Conservation (phyloP, 805 yeast genomes). For the Blastobotrys muscicola region DNA sequence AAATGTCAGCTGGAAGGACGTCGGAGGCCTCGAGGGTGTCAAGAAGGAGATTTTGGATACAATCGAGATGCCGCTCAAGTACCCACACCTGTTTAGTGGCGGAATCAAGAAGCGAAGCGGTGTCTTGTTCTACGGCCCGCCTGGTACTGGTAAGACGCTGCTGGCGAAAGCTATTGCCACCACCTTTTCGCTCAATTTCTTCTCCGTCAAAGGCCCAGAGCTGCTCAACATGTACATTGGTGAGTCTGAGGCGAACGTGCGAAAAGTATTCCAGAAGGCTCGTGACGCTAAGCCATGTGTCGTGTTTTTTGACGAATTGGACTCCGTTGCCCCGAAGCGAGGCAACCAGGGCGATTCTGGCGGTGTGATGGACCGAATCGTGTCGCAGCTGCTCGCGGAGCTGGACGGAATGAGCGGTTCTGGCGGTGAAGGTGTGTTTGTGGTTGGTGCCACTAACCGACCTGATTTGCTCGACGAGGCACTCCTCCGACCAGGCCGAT, state of each 20-base stretch:
- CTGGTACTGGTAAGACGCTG: conserved; percentile 95
- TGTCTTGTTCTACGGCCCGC: conserved; percentile 92
- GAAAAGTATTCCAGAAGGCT: conserved; percentile 88
- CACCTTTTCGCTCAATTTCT: conserved; percentile 85
- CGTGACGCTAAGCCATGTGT: conserved; percentile 97
- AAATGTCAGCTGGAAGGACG: conserved; percentile 92
- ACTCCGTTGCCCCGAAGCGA: conserved; percentile 96
- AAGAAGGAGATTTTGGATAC: conserved; percentile 92
- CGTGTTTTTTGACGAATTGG: conserved; percentile 93
- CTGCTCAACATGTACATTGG: conserved; percentile 96
- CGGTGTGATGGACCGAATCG: conserved; percentile 98
- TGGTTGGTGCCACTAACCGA: conserved; percentile 97
- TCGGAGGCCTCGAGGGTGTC: conserved; percentile 86
- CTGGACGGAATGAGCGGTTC: conserved; percentile 88
- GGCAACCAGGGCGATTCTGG: conserved; percentile 99
- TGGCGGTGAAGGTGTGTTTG: conserved; percentile 85
- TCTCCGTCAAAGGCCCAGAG: conserved; percentile 97
- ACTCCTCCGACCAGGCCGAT: conserved; percentile 83
- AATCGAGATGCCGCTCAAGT: conserved; percentile 88
- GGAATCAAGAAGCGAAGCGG: conserved; percentile 95
- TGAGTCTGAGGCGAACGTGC: conserved; percentile 94
- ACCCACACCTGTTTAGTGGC: conserved; percentile 77
- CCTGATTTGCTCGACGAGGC: conserved; percentile 96
- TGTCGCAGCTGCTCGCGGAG: conserved; percentile 89
- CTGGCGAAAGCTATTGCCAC: conserved; percentile 97